Evolutionary conservation across 257 asterid species (phyloP), one percentile per base, ranked within the genome.

Genomic region (Fraxinus americana): DNA sequence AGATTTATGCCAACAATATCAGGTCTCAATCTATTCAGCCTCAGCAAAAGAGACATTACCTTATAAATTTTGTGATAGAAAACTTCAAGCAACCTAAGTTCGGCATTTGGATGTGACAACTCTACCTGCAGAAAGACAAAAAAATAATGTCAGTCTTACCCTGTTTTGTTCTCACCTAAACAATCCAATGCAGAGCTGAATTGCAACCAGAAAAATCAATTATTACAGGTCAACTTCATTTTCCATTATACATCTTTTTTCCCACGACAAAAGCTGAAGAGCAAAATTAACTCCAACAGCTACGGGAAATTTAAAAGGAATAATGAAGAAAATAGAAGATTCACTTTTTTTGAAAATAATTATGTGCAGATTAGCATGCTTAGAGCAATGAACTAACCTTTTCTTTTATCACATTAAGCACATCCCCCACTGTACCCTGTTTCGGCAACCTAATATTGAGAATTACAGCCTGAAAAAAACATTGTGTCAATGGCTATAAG

Each of bases 51-150:
- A 6, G 35, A 11, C 19, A 63, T 25, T 75, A 90, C 93, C 96
- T 89, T 90, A 82, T 83, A 83, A 74, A 90, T 90, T 82, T 80
- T 90, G 89, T 90, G 90, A 77, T 79, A 82, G 84, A 87, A 85
- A 75, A 90, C 91, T 81, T 89, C 90, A 75, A 90, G 85, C 87
- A 90, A 75, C 82, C 93, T 84, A 48, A 90, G 93, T 71, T 89
- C 91, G 9, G 90, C 92, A 72, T 85, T 82, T 73, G 89, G 91
- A 80, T 78, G 91, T 71, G 93, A 90, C 85, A 87, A 79, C 85
- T 87, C 85, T 67, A 81, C 93, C 93, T 89, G 87, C 71, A 67
- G 67, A 72, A 73, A 16, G 32, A 71, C 36, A 57, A 19, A 17
- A 75, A 36, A 32, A 70, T 13, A 38, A 41, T 67, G 75, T 50